A percentile compares a stretch with the other conserved stretches of the same genome.
phyloP scores from a whole-genome alignment of 225 moss, liverwort and hornwort species.

The Takakia lepidozioides region DNA sequence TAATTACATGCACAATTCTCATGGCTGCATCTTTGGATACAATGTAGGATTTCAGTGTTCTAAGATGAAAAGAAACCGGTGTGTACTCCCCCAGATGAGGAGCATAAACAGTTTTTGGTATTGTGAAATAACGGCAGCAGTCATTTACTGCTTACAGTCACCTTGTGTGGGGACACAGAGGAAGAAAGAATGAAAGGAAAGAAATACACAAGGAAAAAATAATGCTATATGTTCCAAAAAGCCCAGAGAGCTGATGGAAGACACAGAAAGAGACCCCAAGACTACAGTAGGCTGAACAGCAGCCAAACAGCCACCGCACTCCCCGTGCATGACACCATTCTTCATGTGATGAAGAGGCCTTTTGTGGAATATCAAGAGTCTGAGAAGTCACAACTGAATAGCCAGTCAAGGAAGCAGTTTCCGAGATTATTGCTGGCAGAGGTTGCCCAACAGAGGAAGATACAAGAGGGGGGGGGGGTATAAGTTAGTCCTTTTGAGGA shows the following conservation, averaged over 20 bases:
- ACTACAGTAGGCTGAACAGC: constrained; percentile 48
- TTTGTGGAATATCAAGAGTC: constrained; percentile 11
- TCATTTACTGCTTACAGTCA: too few relatives aligned
- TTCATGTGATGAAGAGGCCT: constrained; percentile 33
- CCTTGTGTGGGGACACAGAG: too few relatives aligned
- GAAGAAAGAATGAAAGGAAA: too few relatives aligned
- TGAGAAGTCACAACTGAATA: constrained; percentile 36
- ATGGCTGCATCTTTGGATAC: too few relatives aligned
- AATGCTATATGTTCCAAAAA: background rate
- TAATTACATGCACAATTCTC: too few relatives aligned
- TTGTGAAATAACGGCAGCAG: too few relatives aligned
- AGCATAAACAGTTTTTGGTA: too few relatives aligned
- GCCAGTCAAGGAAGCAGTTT: constrained; percentile 28
- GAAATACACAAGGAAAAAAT: background rate
- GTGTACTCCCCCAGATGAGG: too few relatives aligned
- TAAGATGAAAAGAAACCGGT: too few relatives aligned
- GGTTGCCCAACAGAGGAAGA: constrained; percentile 18
- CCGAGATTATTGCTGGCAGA: constrained; percentile 19
- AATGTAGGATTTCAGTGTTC: too few relatives aligned
- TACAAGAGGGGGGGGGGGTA: too few relatives aligned
- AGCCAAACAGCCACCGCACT: constrained; percentile 30
- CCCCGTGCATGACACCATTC: constrained; percentile 54
- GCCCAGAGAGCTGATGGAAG: background rate
- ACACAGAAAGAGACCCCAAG: constrained; percentile 40
- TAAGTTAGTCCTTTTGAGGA: constrained; percentile 18